Percentiles rank a stretch among this genome's conserved stretches.
phyloP scores from a whole-genome alignment of 345 rosid species.

The Noccaea caerulescens region DNA sequence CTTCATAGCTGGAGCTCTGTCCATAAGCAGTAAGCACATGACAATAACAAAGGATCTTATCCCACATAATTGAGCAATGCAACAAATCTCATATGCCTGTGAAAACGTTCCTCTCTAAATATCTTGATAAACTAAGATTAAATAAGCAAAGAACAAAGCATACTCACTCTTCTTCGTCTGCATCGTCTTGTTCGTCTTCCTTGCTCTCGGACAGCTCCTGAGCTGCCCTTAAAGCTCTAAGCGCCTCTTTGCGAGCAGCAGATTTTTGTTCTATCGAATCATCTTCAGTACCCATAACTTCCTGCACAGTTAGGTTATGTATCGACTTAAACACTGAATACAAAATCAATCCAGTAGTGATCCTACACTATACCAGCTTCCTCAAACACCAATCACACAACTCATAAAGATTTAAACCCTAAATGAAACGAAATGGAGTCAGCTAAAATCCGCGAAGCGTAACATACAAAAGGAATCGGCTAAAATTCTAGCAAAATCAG shows the following conservation, averaged over 20 bases:
- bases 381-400: conserved; percentile 3
- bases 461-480: background rate
- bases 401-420: background rate
- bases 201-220: conserved; percentile 56
- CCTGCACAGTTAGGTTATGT: conserved; percentile 25
- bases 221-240: conserved; percentile 78
- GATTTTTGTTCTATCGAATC: conserved; percentile 73
- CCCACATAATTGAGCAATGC: background rate
- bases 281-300: conserved; percentile 62
- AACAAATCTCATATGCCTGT: conserved; percentile 14
- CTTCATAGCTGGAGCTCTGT: conserved; percentile 73
- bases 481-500: conserved; percentile 4
- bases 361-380: background rate
- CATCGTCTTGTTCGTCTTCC: conserved; percentile 44
- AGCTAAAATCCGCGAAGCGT: background rate
- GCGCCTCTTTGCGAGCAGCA: conserved; percentile 75
- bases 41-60: background rate
- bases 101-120: background rate
- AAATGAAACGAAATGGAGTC: background rate
- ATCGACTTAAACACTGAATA: background rate
- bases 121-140: background rate
- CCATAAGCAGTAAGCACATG: conserved; percentile 27
- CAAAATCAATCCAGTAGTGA: background rate
- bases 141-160: conserved; percentile 8
- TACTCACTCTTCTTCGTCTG: conserved; percentile 44